Conservation (phyloP, 2,329 filamentous ascomycete species). For the Cercospora sojina region DNA sequence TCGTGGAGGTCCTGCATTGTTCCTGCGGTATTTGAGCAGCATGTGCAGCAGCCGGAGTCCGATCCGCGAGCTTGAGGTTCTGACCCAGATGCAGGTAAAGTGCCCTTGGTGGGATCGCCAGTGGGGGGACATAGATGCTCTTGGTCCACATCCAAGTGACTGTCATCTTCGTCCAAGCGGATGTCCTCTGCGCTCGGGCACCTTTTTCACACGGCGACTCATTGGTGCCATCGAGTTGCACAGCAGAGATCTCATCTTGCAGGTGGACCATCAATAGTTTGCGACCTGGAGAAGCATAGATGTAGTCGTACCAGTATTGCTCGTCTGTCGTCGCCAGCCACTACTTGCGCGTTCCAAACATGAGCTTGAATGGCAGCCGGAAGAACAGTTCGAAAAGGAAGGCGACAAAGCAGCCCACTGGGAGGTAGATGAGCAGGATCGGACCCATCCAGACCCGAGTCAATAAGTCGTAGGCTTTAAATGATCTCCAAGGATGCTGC, state of each 20-base stretch:
- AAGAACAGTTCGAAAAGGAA: conserved; percentile 18
- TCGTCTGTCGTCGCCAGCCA: conserved; percentile 9
- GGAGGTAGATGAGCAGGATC: conserved; percentile 19
- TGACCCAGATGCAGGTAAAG: neutral
- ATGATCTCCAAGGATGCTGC: conserved; percentile 20
- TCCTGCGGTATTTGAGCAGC: neutral
- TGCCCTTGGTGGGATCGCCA: conserved; percentile 8
- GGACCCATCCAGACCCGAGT: conserved; percentile 18
- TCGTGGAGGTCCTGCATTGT: neutral
- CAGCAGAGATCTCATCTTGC: conserved; percentile 19
- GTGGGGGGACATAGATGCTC: conserved; percentile 7
- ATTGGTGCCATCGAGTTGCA: conserved; percentile 11
- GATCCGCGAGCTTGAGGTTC: neutral
- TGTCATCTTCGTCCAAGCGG: conserved; percentile 10
- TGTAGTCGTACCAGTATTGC: conserved; percentile 16
- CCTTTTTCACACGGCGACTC: conserved; percentile 12
- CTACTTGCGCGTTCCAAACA: conserved; percentile 5
- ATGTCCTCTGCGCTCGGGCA: conserved; percentile 7
- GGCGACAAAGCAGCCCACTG: conserved; percentile 15
- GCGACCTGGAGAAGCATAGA: conserved; percentile 14
- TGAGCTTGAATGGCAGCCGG: conserved; percentile 18
- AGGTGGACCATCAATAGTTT: conserved; percentile 18
- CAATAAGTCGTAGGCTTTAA: conserved; percentile 8
- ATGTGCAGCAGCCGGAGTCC: neutral
- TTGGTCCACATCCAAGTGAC: conserved; percentile 14